Evolutionary conservation across 805 yeast genomes (phyloP), one percentile per base, ranked within the genome.

Genomic region (Metschnikowia noctiluminum): DNA sequence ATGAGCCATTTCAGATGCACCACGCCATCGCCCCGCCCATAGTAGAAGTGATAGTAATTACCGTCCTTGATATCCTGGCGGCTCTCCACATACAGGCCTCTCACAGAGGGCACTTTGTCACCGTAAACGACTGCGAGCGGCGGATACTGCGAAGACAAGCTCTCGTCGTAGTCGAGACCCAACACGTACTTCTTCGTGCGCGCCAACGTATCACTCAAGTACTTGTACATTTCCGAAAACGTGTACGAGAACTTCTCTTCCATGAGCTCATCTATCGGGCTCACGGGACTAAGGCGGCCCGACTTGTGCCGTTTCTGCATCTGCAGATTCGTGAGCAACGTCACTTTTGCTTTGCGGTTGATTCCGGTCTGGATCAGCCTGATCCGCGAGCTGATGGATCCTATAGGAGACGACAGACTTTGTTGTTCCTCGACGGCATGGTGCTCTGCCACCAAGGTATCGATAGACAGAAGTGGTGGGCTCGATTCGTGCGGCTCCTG

Each of bases 21-120:
- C 15, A 91, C 97, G 38, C 97, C 97, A 64, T 91, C 97, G 13
- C 97, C 97, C 5, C 89, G 88, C 0, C 96, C 96, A 59, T 88
- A 90, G 57, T 78, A 81, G 58, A 89, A 85, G 57, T 87, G 84
- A 53, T 78, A 81, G 68, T 87, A 90, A 54, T 81, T 78, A 3
- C 96, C 96, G 36, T 77, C 74, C 49, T 69, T 75, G 50, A 91
- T 82, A 35, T 82, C 94, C 38, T 84, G 78, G 10, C 62, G 62
- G 6, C 84, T 79, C 31, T 72, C 63, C 1, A 90, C 94, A 45
- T 82, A 69, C 2, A 89, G 85, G 7, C 92, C 96, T 45, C 94
- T 76, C 4, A 89, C 91, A 0, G 96, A 87, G 0, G 97, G 97
- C 1, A 89, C 85, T 7, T 77, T 73, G 60, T 87, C 81, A 9